phyloP scores from a whole-genome alignment of 2,329 filamentous ascomycete species.

The Clonostachys rhizophaga region DNA sequence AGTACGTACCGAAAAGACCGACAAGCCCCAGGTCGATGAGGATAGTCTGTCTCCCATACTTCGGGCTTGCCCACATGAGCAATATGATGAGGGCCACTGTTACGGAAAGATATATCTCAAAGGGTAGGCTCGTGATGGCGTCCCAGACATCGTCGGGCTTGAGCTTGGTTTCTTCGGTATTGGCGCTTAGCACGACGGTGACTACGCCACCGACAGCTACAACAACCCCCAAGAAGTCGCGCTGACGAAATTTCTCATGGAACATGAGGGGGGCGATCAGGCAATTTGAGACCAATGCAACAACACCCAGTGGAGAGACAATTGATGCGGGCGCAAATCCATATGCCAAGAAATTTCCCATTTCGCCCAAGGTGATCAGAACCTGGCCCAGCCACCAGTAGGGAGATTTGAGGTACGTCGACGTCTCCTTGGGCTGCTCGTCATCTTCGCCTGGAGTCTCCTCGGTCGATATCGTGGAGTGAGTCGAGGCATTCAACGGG shows the following conservation, averaged over 20 bases:
- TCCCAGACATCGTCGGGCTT: slow-evolving; percentile 87
- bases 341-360: slow-evolving; percentile 95
- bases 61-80: slow-evolving; percentile 78
- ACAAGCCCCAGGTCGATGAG: slow-evolving; percentile 91
- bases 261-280: slow-evolving; percentile 93
- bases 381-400: slow-evolving; percentile 97
- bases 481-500: slow-evolving; percentile 46
- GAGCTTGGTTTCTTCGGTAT: slow-evolving; percentile 82
- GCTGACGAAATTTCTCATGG: slow-evolving; percentile 79
- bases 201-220: slow-evolving; percentile 85
- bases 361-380: slow-evolving; percentile 88
- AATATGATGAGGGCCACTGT: slow-evolving; percentile 68
- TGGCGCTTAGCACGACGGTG: slow-evolving; percentile 88
- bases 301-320: slow-evolving; percentile 93
- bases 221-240: slow-evolving; percentile 84
- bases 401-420: slow-evolving; percentile 80
- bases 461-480: slow-evolving; percentile 25
- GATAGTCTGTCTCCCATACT: slow-evolving; percentile 81
- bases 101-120: slow-evolving; percentile 83
- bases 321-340: slow-evolving; percentile 97
- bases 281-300: slow-evolving; percentile 93
- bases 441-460: slow-evolving; percentile 9
- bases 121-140: slow-evolving; percentile 82
- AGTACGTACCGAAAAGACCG: slow-evolving; percentile 75
- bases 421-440: slow-evolving; percentile 40